Conservation (phyloP, 164 flowering plant genomes). For the Sextonia rubra region DNA sequence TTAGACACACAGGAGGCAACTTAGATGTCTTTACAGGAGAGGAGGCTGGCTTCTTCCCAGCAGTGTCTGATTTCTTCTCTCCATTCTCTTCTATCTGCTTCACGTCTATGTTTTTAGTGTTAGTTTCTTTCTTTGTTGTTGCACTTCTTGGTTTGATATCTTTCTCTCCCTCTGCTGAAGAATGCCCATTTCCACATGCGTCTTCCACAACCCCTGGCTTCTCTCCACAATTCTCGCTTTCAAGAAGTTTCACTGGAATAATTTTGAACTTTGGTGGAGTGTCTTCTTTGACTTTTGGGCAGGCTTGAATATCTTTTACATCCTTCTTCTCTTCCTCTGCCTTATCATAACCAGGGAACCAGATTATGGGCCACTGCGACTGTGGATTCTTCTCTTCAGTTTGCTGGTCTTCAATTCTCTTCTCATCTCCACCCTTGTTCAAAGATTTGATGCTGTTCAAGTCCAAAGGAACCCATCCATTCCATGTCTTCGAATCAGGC, state of each 20-base stretch:
- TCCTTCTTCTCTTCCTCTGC: conserved; percentile 19
- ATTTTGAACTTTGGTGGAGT: conserved; percentile 12
- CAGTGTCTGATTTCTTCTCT: conserved; percentile 12
- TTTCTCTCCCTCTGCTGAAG: conserved; percentile 2
- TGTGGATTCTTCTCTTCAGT: conserved; percentile 14
- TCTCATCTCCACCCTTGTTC: conserved; percentile 18
- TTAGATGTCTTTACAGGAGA: conserved; percentile 43
- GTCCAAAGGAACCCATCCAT: conserved; percentile 31
- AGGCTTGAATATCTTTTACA: not conserved
- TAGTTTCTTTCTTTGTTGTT: conserved; percentile 1
- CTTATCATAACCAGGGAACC: conserved; percentile 39
- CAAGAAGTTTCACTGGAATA: conserved; percentile 19
- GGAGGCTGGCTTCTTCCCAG: conserved; percentile 18
- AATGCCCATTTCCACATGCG: not conserved
- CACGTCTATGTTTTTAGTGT: conserved; percentile 7
- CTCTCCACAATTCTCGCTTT: conserved; percentile 2
- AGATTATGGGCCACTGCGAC: conserved; percentile 37
- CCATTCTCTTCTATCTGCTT: conserved; percentile 7
- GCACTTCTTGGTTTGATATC: conserved; percentile 11
- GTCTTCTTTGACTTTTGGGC: conserved; percentile 11
- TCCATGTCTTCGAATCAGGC: conserved; percentile 4
- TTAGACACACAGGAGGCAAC: conserved; percentile 69
- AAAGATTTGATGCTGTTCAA: conserved; percentile 12
- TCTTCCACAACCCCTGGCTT: conserved; percentile 8
- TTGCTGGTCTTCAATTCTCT: conserved; percentile 7